Conservation (phyloP, 805 yeast genomes). For the Yarrowia sp. region DNA sequence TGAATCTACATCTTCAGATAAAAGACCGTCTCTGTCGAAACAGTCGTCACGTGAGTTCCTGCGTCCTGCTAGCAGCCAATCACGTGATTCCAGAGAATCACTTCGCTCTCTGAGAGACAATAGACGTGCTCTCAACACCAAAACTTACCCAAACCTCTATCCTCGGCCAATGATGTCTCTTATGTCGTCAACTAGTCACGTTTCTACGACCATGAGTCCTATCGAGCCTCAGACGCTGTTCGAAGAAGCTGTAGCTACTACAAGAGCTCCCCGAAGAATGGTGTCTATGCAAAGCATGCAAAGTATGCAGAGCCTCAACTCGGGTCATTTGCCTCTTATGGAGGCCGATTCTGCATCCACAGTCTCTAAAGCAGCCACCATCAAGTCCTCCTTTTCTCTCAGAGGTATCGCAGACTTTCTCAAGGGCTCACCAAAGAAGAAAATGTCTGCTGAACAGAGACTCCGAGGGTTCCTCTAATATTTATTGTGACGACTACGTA, state of each 20-base stretch:
- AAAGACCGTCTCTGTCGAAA: not conserved
- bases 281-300: conserved; percentile 16
- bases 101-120: not conserved
- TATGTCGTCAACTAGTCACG: conserved; percentile 26
- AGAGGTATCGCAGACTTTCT: conserved; percentile 24
- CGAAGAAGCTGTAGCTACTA: conserved; percentile 23
- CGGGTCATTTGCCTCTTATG: conserved; percentile 17
- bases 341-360: conserved; percentile 28
- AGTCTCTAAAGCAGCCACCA: conserved; percentile 24
- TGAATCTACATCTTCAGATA: conserved; percentile 1
- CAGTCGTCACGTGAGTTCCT: conserved; percentile 9
- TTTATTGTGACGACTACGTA: not conserved
- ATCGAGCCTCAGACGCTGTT: conserved; percentile 29
- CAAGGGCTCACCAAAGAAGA: conserved; percentile 26
- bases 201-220: conserved; percentile 19
- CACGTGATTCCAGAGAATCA: conserved; percentile 2
- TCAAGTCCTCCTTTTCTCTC: conserved; percentile 18
- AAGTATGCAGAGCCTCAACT: conserved; percentile 10
- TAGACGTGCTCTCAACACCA: conserved; percentile 24
- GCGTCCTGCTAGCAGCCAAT: conserved; percentile 9
- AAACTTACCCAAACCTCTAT: conserved; percentile 9
- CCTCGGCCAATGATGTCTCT: conserved; percentile 27
- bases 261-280: conserved; percentile 24
- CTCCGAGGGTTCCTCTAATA: conserved; percentile 17
- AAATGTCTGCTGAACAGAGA: conserved; percentile 27